A percentile compares a stretch with the other conserved stretches of the same genome.
Conservation (phyloP, 129 eudicot genomes). For the Chrysanthemum makinoi region DNA sequence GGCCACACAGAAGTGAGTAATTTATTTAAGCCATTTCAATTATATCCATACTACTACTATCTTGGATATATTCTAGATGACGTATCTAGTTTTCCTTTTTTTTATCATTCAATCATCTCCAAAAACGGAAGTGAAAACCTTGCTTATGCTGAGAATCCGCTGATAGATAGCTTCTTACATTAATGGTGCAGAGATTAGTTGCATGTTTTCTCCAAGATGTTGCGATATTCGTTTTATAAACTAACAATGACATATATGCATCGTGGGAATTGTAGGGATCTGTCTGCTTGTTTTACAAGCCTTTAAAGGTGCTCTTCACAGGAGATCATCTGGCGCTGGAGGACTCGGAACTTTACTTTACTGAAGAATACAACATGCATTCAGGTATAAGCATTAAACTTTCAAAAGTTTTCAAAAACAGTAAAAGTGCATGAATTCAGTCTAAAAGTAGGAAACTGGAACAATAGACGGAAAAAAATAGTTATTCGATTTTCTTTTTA, state of each 20-base stretch:
- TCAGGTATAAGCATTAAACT: constrained; percentile 42
- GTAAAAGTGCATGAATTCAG: constrained; percentile 1
- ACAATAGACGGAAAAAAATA: neutral
- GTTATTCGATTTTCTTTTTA: neutral
- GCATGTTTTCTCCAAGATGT: neutral
- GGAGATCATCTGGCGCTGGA: constrained; percentile 61
- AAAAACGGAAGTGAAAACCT: neutral
- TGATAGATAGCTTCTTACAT: neutral
- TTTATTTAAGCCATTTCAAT: constrained; percentile 6
- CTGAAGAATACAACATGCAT: constrained; percentile 47
- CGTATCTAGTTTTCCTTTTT: too few relatives aligned
- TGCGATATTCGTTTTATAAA: neutral
- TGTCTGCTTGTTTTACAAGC: constrained; percentile 68
- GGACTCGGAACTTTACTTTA: constrained; percentile 37
- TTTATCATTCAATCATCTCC: too few relatives aligned
- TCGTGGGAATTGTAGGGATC: constrained; percentile 50
- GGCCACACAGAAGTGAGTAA: constrained; percentile 66
- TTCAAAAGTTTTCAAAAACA: neutral
- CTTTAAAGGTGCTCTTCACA: constrained; percentile 59
- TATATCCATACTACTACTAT: neutral
- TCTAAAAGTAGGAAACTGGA: neutral
- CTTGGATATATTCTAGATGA: neutral
- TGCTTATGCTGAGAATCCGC: neutral
- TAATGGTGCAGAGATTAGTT: neutral
- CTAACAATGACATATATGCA: neutral